These are phyloP conservation scores for Aspergillus calidoustus DNA, from an alignment of 2,329 filamentous ascomycete species.

Conservation along the genomic window DNA sequence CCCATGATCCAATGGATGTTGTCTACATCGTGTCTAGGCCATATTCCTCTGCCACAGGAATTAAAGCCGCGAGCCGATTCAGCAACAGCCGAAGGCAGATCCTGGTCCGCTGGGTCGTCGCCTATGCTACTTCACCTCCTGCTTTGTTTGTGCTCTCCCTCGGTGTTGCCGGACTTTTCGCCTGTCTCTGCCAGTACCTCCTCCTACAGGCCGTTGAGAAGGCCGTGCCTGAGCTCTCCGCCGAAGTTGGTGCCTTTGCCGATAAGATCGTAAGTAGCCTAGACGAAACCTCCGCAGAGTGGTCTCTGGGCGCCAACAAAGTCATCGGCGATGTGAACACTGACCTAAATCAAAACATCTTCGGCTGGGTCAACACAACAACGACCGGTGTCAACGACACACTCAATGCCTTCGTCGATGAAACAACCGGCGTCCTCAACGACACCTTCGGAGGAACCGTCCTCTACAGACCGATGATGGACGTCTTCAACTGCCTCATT, in stretches of 20 bases:
- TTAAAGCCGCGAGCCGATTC: conserved; percentile 71
- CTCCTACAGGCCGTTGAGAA: conserved; percentile 75
- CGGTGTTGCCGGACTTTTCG: conserved; percentile 78
- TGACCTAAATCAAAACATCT: conserved; percentile 81
- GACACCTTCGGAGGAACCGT: conserved; percentile 80
- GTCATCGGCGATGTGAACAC: conserved; percentile 68
- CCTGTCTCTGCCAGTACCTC: conserved; percentile 80
- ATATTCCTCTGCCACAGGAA: conserved; percentile 71
- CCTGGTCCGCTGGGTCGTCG: conserved; percentile 79
- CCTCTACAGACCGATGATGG: conserved; percentile 75
- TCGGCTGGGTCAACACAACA: conserved; percentile 84
- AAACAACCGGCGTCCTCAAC: conserved; percentile 75
- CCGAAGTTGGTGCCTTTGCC: conserved; percentile 78
- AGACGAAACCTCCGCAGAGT: conserved; percentile 72
- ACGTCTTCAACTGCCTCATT: conserved; percentile 85
- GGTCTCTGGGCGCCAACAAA: conserved; percentile 76
- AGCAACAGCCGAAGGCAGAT: conserved; percentile 67
- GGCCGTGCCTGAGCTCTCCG: conserved; percentile 74
- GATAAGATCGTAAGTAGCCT: conserved; percentile 75
- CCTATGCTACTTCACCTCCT: conserved; percentile 82
- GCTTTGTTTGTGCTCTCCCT: conserved; percentile 87
- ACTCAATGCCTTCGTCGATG: conserved; percentile 77
- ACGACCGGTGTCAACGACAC: conserved; percentile 84
- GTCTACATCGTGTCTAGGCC: conserved; percentile 87
- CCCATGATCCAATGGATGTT: conserved; percentile 81